Percentiles rank a stretch among this genome's conserved stretches.
These are phyloP conservation scores for Forsythia suspensa DNA, from an alignment of 257 asterid species.

Conservation along the genomic window DNA sequence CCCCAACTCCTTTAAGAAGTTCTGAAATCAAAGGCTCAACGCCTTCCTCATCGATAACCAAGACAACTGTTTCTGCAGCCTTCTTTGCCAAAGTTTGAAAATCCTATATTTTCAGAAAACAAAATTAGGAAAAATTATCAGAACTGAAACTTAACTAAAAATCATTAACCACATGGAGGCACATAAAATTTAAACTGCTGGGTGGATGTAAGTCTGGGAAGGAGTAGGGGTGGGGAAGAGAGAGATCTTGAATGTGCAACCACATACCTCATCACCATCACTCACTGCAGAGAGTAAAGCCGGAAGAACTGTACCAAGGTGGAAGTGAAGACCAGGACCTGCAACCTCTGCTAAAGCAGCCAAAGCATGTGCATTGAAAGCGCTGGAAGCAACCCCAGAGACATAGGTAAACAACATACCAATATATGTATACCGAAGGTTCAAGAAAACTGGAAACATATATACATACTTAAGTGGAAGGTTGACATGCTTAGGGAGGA, in stretches of 20 bases:
- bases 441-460: constrained; percentile 16
- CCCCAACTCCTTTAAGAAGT: constrained; percentile 86
- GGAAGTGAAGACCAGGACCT: constrained; percentile 92
- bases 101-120: constrained; percentile 45
- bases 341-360: constrained; percentile 99
- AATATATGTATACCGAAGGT: constrained; percentile 11
- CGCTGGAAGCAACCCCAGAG: constrained; percentile 50
- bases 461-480: constrained; percentile 86
- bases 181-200: not conserved
- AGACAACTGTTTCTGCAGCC: constrained; percentile 93
- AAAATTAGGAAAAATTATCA: constrained; percentile 9
- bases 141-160: constrained; percentile 14
- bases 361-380: constrained; percentile 98
- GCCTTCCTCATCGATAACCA: constrained; percentile 95
- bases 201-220: not conserved
- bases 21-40: constrained; percentile 74
- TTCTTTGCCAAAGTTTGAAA: constrained; percentile 68
- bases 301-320: constrained; percentile 87
- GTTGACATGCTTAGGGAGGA: constrained; percentile 95
- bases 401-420: constrained; percentile 13
- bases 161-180: not conserved
- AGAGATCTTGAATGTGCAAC: not conserved
- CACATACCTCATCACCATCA: constrained; percentile 60
- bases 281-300: constrained; percentile 86
- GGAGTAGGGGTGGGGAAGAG: not conserved